phyloP scores from a whole-genome alignment of 108 stramenopile species.

The Cyclotella cryptica region DNA sequence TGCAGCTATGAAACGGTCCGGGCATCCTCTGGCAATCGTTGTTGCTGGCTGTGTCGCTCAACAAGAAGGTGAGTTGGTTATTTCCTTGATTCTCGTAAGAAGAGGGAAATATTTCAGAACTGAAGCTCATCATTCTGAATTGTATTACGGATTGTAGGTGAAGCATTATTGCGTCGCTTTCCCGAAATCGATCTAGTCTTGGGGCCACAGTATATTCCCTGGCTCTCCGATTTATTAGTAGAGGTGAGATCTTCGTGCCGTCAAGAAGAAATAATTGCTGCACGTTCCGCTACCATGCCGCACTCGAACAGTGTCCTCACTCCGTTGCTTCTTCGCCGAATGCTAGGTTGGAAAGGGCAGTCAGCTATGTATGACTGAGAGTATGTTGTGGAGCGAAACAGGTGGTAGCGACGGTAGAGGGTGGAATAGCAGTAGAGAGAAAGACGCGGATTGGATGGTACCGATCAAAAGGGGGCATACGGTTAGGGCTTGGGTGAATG shows the following conservation, averaged over 20 bases:
- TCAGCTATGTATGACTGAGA: conserved; percentile 52
- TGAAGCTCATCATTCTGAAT: no score
- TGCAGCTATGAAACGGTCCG: conserved; percentile 81
- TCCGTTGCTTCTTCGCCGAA: no score
- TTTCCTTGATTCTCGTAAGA: no score
- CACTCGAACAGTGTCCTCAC: no score
- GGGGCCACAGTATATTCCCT: conserved; percentile 90
- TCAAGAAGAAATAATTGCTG: no score
- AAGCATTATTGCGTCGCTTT: conserved; percentile 75
- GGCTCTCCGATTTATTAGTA: conserved; percentile 51
- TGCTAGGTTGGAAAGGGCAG: conserved; percentile 48
- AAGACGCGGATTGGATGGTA: conserved; percentile 49
- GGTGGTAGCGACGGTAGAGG: conserved; percentile 19
- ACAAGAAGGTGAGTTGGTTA: conserved; percentile 88
- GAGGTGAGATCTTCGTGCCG: no score
- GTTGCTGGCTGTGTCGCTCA: conserved; percentile 98
- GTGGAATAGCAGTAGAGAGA: conserved; percentile 45
- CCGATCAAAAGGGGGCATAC: conserved; percentile 48
- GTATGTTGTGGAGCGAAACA: conserved; percentile 51
- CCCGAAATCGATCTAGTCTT: conserved; percentile 96
- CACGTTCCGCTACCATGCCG: no score
- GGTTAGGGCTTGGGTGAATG: conserved; percentile 89
- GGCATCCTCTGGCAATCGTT: conserved; percentile 86
- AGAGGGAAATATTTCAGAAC: no score
- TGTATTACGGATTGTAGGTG: neutral